These are phyloP conservation scores for Picea engelmannii DNA, from an alignment of 83 land plant species.

Conservation along the genomic window DNA sequence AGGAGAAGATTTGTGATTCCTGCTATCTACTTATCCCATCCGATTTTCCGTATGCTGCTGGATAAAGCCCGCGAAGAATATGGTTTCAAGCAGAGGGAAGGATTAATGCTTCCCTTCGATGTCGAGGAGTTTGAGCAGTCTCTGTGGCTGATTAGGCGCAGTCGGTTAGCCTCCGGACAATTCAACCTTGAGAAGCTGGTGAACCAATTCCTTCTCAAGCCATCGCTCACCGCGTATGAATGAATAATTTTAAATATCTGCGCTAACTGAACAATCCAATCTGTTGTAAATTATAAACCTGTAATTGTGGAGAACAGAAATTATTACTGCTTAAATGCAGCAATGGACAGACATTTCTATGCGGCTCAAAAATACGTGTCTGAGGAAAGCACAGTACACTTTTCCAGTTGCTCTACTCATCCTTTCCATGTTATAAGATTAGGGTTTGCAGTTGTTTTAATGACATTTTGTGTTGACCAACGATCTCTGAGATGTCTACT, in stretches of 20 bases:
- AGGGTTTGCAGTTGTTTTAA: no score
- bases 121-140: constrained; percentile 1
- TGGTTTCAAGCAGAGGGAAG: constrained; percentile 12
- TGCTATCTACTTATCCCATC: constrained; percentile 5
- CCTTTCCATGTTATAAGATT: no score
- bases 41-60: constrained; percentile 4
- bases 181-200: constrained; percentile 1
- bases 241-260: neutral
- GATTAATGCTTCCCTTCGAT: constrained; percentile 6
- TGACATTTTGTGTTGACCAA: no score
- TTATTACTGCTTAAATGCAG: no score
- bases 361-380: no score
- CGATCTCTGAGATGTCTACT: no score
- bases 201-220: neutral
- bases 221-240: neutral
- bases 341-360: no score
- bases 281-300: no score
- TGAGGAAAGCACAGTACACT: no score
- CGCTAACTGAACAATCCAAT: no score
- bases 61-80: constrained; percentile 15
- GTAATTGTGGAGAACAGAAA: no score
- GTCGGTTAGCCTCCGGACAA: neutral
- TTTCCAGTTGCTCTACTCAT: no score
- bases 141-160: neutral
- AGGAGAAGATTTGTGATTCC: constrained; percentile 13